These are phyloP conservation scores for Xerocomus brunneocitrinus DNA, from an alignment of 768 basidiomycete species.

Conservation along the genomic window DNA sequence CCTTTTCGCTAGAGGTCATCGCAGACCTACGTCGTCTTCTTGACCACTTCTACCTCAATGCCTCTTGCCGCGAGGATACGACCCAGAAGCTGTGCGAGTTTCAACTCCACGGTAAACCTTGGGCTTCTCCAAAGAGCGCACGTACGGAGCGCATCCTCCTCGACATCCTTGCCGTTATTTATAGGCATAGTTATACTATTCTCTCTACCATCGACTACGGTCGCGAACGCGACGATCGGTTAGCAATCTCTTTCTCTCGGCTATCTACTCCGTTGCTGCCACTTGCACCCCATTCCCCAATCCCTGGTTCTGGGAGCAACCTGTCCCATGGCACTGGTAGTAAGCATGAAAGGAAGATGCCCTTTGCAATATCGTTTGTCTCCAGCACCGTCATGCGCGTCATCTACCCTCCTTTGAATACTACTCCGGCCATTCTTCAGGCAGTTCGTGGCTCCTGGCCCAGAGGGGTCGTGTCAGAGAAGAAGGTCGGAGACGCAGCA, in stretches of 20 bases:
- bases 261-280: conserved; percentile 35
- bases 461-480: conserved; percentile 72
- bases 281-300: conserved; percentile 35
- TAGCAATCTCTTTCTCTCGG: conserved; percentile 67
- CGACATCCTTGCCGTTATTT: conserved; percentile 59
- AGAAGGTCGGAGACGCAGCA: conserved; percentile 64
- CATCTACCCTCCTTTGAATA: conserved; percentile 68
- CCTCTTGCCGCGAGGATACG: conserved; percentile 50
- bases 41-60: conserved; percentile 40
- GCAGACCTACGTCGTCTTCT: conserved; percentile 53
- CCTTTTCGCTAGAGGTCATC: conserved; percentile 54
- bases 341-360: conserved; percentile 35
- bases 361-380: conserved; percentile 72
- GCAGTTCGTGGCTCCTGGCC: conserved; percentile 77
- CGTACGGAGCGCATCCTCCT: conserved; percentile 65
- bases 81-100: conserved; percentile 63
- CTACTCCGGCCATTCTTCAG: conserved; percentile 77
- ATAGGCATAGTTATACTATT: conserved; percentile 58
- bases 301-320: conserved; percentile 36
- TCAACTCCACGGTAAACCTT: conserved; percentile 63
- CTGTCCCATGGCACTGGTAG: conserved; percentile 34
- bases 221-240: conserved; percentile 66
- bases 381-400: conserved; percentile 68
- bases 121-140: conserved; percentile 64
- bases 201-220: conserved; percentile 75